A percentile compares a stretch with the other conserved stretches of the same genome.
These are phyloP conservation scores for Rhodotorula sphaerocarpa DNA, from an alignment of 768 basidiomycete genomes.

Conservation along the genomic window DNA sequence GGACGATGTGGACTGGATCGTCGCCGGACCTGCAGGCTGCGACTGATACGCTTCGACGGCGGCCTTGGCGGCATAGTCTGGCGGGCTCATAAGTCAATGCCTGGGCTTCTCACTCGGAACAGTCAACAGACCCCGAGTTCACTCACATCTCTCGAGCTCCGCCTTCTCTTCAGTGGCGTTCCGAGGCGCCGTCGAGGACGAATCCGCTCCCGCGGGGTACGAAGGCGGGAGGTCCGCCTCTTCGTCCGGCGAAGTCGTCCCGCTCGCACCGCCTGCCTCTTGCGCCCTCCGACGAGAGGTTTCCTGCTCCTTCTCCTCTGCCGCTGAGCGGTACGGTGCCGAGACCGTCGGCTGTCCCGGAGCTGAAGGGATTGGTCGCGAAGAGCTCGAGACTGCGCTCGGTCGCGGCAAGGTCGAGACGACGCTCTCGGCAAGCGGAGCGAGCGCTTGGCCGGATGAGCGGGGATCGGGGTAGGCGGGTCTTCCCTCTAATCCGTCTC, in stretches of 20 bases:
- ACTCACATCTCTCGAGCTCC: slow-evolving; percentile 11
- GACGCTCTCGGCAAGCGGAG: too few relatives aligned
- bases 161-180: slow-evolving; percentile 25
- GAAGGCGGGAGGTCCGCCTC: slow-evolving; percentile 16
- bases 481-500: too few relatives aligned
- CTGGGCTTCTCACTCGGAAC: too few relatives aligned
- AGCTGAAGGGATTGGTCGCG: too few relatives aligned
- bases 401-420: neutral
- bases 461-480: too few relatives aligned
- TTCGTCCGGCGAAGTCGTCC: neutral
- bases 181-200: neutral
- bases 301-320: slow-evolving; percentile 23
- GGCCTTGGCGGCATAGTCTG: slow-evolving; percentile 21
- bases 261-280: slow-evolving; percentile 8
- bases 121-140: too few relatives aligned
- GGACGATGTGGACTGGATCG: neutral
- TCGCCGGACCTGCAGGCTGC: neutral
- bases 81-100: too few relatives aligned
- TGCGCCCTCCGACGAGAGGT: slow-evolving; percentile 4
- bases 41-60: slow-evolving; percentile 9
- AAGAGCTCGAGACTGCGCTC: neutral
- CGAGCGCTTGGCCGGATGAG: too few relatives aligned
- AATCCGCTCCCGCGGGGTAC: slow-evolving; percentile 3
- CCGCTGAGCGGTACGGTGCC: slow-evolving; percentile 15
- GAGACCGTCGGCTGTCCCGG: too few relatives aligned